Evolutionary conservation across 169 alveolate species (phyloP), one percentile per base, ranked within the genome.

Genomic region (Neospora caninum): DNA sequence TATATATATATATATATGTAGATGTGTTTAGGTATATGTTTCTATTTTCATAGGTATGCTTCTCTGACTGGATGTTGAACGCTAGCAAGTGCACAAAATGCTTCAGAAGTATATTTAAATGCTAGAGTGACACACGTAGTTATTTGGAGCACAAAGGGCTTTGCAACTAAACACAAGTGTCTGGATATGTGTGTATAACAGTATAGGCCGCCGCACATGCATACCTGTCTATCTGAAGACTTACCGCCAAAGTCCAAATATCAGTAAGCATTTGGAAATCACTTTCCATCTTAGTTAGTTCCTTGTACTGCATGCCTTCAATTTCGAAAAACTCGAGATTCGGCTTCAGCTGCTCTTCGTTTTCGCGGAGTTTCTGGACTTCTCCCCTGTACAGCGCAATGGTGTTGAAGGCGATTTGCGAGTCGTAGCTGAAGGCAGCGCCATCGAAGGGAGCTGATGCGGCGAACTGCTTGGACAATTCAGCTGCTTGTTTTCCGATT

Each of bases 271-370:
- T 91, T 42, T 91, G 88, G 92, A 88, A 80, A 34, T 82, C 93
- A 18, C 86, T 34, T 84, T 93, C 94, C 92, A 88, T 83, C 73
- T 88, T 92, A 29, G 64, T 89, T 83, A 94, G 89, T 36, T 91
- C 96, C 64, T 86, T 89, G 45, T 88, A 92, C 88, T 73, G 67
- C 82, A 58, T 53, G 86, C 38, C 36, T 31, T 95, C 96, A 29
- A 95, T 93, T 16, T 93, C 94, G 92, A 95, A 95, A 43, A 95
- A 93, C 10, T 93, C 95, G 7, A 95, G 92, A 18, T 93, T 93
- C 49, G 96, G 95, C 43, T n/a, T 45, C 80, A 92, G 83, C 42
- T 88, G 93, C 42, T 39, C 92, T 80, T 94, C 91, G 87, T 29
- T 49, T 43, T 86, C 95, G 70, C 95, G 88, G 84, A 83, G 93